Conservation (phyloP, 495 filamentous ascomycete genomes). For the Neurospora discreta region DNA sequence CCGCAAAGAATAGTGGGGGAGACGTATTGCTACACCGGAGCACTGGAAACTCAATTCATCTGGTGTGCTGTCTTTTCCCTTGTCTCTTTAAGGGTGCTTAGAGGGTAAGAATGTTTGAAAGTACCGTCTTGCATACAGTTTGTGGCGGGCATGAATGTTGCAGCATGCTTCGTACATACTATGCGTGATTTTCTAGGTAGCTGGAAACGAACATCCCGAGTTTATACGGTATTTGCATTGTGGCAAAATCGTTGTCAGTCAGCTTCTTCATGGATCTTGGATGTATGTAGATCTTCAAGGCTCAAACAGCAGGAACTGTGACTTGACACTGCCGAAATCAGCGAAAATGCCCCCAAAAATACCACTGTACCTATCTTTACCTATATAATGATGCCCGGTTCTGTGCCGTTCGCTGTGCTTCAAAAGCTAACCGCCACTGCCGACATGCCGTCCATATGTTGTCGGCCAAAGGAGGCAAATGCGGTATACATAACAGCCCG, state of each 20-base stretch:
- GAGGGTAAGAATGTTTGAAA: too few species aligned
- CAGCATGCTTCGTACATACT: too few species aligned
- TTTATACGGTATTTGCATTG: neutral
- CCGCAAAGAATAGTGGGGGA: too few species aligned
- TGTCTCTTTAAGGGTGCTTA: too few species aligned
- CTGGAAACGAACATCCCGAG: too few species aligned
- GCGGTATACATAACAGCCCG: neutral
- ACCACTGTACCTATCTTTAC: neutral
- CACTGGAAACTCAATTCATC: too few species aligned
- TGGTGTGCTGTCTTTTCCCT: too few species aligned
- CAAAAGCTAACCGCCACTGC: neutral
- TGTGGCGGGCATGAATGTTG: too few species aligned
- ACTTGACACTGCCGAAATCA: neutral
- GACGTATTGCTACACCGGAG: too few species aligned
- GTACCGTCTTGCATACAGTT: too few species aligned
- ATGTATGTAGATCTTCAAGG: neutral
- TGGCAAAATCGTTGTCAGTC: neutral
- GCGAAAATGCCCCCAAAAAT: neutral
- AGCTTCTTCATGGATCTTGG: neutral
- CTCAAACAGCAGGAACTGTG: neutral
- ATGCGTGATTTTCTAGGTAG: too few species aligned
- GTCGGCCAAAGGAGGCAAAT: neutral
- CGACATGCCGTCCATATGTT: neutral
- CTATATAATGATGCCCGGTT: neutral
- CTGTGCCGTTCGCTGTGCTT: neutral